Evolutionary conservation across 1,284 basidiomycete genomes (phyloP).

Genomic region (Amylostereum chailletii): DNA sequence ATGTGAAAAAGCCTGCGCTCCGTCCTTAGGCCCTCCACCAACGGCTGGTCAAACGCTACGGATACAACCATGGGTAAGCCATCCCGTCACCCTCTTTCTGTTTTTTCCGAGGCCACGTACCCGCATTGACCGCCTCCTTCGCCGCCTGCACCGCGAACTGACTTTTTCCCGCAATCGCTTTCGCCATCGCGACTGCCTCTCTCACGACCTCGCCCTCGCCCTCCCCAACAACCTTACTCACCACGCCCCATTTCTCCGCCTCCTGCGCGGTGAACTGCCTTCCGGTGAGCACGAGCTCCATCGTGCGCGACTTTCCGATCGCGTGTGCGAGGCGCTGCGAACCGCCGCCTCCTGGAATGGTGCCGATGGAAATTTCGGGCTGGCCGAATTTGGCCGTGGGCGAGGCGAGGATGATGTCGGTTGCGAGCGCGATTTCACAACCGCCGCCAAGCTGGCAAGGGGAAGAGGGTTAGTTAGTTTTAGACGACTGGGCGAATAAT

Average conservation of each 20-base stretch:
- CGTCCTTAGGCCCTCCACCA: slow-evolving; percentile 80
- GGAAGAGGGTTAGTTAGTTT: background rate
- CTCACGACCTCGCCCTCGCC: slow-evolving; percentile 76
- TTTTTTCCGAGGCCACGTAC: slow-evolving; percentile 31
- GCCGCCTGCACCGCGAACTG: slow-evolving; percentile 82
- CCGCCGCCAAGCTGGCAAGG: slow-evolving; percentile 79
- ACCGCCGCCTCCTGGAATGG: slow-evolving; percentile 88
- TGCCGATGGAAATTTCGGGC: slow-evolving; percentile 95
- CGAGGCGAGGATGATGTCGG: slow-evolving; percentile 95
- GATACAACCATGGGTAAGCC: background rate
- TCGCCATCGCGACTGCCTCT: slow-evolving; percentile 82
- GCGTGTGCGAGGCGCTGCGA: slow-evolving; percentile 82
- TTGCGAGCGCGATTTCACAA: slow-evolving; percentile 94
- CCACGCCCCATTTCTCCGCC: slow-evolving; percentile 80
- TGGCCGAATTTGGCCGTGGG: slow-evolving; percentile 92
- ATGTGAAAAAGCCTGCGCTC: slow-evolving; percentile 91
- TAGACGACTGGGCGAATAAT: too few relatives aligned
- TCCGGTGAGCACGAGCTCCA: slow-evolving; percentile 94
- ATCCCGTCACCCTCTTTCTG: background rate
- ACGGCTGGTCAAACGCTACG: slow-evolving; percentile 73
- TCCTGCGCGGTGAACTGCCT: slow-evolving; percentile 75
- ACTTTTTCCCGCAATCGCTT: slow-evolving; percentile 78
- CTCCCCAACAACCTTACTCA: slow-evolving; percentile 74
- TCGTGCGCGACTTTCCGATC: slow-evolving; percentile 90
- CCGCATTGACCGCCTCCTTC: slow-evolving; percentile 93